Evolutionary conservation across 345 rosid species (phyloP).

Genomic region (Brassica carinata): DNA sequence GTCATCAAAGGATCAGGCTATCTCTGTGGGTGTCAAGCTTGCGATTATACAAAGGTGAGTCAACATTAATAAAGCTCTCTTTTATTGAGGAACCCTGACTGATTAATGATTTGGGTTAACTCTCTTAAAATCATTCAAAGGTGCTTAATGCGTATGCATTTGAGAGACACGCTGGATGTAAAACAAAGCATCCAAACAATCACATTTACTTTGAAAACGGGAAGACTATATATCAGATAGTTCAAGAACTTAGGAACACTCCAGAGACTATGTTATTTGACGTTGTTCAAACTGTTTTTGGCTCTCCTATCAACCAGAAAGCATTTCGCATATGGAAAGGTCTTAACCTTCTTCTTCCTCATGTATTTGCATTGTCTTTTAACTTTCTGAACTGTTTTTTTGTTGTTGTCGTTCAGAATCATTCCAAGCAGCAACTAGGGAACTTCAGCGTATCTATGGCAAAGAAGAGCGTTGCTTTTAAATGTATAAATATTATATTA

Average conservation of each 20-base stretch:
- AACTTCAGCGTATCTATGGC: conserved; percentile 86
- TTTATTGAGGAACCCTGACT: background rate
- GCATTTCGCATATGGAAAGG: conserved; percentile 96
- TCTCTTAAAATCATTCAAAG: conserved; percentile 38
- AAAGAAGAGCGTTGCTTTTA: conserved; percentile 65
- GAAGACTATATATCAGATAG: conserved; percentile 92
- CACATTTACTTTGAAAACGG: conserved; percentile 93
- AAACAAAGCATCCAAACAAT: conserved; percentile 95
- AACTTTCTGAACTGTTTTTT: background rate
- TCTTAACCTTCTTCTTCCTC: conserved; percentile 18
- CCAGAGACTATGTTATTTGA: conserved; percentile 75
- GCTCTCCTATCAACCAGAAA: conserved; percentile 88
- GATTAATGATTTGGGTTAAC: background rate
- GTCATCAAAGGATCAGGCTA: conserved; percentile 87
- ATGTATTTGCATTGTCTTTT: background rate
- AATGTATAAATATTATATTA: background rate
- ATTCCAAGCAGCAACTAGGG: conserved; percentile 87
- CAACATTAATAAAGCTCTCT: background rate
- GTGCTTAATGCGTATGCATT: conserved; percentile 87
- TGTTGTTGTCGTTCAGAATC: conserved; percentile 53
- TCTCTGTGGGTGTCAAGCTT: conserved; percentile 84
- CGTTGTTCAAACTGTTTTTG: conserved; percentile 72
- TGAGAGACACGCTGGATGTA: conserved; percentile 90
- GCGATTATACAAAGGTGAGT: conserved; percentile 69
- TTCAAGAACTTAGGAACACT: conserved; percentile 83